A percentile compares a stretch with the other conserved stretches of the same genome.
Evolutionary conservation across 768 basidiomycete genomes (phyloP).

Genomic region (Phlegmacium glaucopus): DNA sequence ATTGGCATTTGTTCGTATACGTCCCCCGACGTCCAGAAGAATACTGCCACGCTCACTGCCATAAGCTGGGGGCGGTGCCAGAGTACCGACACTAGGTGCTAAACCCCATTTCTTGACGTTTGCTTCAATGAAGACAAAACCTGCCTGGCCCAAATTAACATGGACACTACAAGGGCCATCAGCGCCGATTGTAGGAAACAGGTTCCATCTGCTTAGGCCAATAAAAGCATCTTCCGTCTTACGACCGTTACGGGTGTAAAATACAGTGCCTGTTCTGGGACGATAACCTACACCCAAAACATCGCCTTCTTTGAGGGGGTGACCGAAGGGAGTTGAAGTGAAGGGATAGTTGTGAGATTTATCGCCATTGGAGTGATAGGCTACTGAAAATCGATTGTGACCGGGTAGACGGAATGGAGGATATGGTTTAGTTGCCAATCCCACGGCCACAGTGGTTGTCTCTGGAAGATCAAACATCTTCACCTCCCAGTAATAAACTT

Average conservation of each 20-base stretch:
- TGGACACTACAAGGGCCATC: conserved; percentile 96
- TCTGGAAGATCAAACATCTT: conserved; percentile 98
- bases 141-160: conserved; percentile 95
- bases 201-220: conserved; percentile 85
- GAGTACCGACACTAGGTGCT: conserved; percentile 94
- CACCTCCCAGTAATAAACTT: conserved; percentile 99
- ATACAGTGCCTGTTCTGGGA: conserved; percentile 95
- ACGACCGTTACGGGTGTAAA: conserved; percentile 97
- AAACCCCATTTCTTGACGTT: conserved; percentile 99
- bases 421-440: conserved; percentile 95
- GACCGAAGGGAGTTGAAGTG: conserved; percentile 79
- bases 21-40: conserved; percentile 84
- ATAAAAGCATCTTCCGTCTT: conserved; percentile 96
- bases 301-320: conserved; percentile 87
- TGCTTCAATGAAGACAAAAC: conserved; percentile 99
- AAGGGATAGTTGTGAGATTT: conserved; percentile 98
- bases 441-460: conserved; percentile 85
- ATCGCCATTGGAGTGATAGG: conserved; percentile 95
- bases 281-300: conserved; percentile 95
- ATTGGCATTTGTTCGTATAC: conserved; percentile 35
- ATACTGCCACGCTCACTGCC: conserved; percentile 97
- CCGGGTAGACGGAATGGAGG: conserved; percentile 93
- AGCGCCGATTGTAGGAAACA: conserved; percentile 96
- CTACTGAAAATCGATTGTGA: conserved; percentile 80
- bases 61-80: conserved; percentile 97